Evolutionary conservation across 2,329 filamentous ascomycete species (phyloP), one percentile per base, ranked within the genome.

Genomic region (Fusarium begoniae): DNA sequence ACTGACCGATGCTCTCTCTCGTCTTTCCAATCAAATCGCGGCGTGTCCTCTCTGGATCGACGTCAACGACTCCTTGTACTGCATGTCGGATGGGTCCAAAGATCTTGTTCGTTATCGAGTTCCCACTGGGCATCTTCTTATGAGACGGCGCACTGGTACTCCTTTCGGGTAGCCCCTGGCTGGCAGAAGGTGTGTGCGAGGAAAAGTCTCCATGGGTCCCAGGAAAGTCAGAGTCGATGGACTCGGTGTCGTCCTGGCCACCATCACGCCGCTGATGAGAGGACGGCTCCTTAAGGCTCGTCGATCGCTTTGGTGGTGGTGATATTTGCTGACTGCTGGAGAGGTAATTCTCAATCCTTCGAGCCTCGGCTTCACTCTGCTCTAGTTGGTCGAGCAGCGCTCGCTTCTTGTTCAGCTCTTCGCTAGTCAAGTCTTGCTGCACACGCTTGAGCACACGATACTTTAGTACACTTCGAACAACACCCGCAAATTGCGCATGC

Each of bases 1-100:
- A 87, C 85, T 98, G 89, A 51, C 84, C 89, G 71, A 99, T 91
- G 66, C 91, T 94, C 83, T 99, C 96, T 74, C 92, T 91, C 2
- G 96, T 99, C 87, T 98, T 98, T 44, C 96, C 95, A 76, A 99
- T 98, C 73, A 94, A 93, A 81, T 99, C 96, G 61, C 96, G 90
- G 60, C 96, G 89, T 48, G 95, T 98, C 72, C 95, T 89, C 84
- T 99, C 96, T 0, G 96, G 96, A 80, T 99, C 96, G 47, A 97
- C 94, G 81, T 99, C 96, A 3, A 96, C 96, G 78, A 98, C 96
- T 8, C 96, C 96, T 79, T 98, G 94, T 40, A 98, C 94, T 0
- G 96, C 96, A 83, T 99, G 96, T 63, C 94, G 97, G 71, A 99
- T 92, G 17, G 95, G 93, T 2, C 96, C 96, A 81, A 99, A 98